Percentiles rank a stretch among this genome's conserved stretches.
These are phyloP conservation scores for Paecilomyces formosus DNA, from an alignment of 2,329 filamentous ascomycete species.

Conservation along the genomic window DNA sequence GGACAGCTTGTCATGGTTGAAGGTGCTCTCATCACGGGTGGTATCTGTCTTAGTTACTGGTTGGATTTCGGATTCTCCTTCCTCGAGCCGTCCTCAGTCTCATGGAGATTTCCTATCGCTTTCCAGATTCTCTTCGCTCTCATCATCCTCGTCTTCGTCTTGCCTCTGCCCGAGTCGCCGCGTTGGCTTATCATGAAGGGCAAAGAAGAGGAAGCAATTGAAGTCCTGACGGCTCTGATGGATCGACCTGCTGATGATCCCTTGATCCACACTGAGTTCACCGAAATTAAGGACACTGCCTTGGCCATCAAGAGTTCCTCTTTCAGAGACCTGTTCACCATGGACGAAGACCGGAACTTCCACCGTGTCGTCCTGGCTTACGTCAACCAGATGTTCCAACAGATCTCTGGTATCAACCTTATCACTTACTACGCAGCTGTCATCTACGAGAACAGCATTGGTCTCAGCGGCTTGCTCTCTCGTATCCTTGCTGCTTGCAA, in stretches of 20 bases:
- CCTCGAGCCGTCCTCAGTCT: conserved; percentile 39
- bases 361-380: conserved; percentile 50
- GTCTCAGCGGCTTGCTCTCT: conserved; percentile 32
- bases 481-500: conserved; percentile 47
- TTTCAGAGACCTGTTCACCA: conserved; percentile 53
- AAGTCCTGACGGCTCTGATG: conserved; percentile 40
- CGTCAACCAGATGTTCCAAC: conserved; percentile 51
- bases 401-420: conserved; percentile 40
- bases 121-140: conserved; percentile 52
- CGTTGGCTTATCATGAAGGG: conserved; percentile 53
- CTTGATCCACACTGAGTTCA: conserved; percentile 41
- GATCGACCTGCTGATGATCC: conserved; percentile 41
- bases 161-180: conserved; percentile 50
- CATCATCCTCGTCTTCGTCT: conserved; percentile 42
- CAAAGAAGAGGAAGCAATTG: conserved; percentile 43
- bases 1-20: conserved; percentile 49
- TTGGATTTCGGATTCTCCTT: conserved; percentile 47
- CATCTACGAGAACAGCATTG: conserved; percentile 36
- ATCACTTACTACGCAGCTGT: conserved; percentile 40
- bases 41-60: conserved; percentile 46
- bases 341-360: conserved; percentile 49
- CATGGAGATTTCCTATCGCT: conserved; percentile 51
- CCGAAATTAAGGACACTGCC: conserved; percentile 47
- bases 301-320: conserved; percentile 44
- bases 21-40: conserved; percentile 45